Evolutionary conservation across 2,329 filamentous ascomycete species (phyloP).

Genomic region (Botryosphaeria dothidea): DNA sequence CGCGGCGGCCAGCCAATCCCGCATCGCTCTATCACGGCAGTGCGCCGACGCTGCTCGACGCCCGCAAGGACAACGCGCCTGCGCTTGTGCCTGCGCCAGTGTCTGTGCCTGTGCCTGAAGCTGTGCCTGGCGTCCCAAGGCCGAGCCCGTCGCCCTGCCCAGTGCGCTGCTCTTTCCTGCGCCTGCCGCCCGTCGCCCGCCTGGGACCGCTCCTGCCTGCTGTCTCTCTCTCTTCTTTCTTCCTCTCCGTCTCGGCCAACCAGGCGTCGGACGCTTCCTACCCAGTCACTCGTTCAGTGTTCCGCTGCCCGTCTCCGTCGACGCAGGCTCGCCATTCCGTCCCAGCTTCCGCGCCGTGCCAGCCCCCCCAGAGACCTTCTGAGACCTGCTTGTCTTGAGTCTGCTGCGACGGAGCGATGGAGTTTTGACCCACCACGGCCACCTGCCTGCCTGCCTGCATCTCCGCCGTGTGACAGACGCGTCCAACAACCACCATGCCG

Average conservation of each 20-base stretch:
- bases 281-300: slow-evolving; percentile 15
- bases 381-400: slow-evolving; percentile 1
- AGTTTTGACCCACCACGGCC: slow-evolving; percentile 8
- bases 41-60: not conserved
- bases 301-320: not conserved
- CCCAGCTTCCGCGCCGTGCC: not conserved
- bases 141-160: not conserved
- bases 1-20: slow-evolving; percentile 7
- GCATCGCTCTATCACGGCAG: not conserved
- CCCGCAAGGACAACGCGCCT: not conserved
- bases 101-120: not conserved
- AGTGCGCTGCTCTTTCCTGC: not conserved
- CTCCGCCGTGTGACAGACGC: slow-evolving; percentile 5
- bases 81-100: not conserved
- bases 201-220: slow-evolving; percentile 7
- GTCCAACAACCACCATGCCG: slow-evolving; percentile 1
- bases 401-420: slow-evolving; percentile 4
- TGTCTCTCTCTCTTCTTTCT: not conserved
- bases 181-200: not conserved
- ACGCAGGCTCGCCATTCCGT: not conserved
- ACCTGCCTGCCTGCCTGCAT: slow-evolving; percentile 3
- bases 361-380: not conserved
- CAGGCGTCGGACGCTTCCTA: slow-evolving; percentile 16
- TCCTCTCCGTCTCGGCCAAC: not conserved
- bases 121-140: not conserved